Percentiles rank a stretch among this genome's conserved stretches.
These are phyloP conservation scores for Boletus tylopilopsis DNA, from an alignment of 768 basidiomycete genomes.

Conservation along the genomic window DNA sequence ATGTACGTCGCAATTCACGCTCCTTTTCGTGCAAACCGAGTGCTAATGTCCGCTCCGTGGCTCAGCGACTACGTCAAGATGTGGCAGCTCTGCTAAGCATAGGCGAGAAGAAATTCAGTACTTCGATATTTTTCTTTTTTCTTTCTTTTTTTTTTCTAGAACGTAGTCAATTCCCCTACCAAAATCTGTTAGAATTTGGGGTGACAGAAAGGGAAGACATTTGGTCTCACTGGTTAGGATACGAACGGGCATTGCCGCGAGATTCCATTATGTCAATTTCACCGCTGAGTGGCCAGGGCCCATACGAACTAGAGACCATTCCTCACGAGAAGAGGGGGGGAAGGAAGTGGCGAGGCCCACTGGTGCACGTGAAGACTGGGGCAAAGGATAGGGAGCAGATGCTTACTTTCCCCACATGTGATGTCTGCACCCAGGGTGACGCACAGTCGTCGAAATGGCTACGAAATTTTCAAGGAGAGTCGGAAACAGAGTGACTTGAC, in stretches of 20 bases:
- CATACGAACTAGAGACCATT: conserved; percentile 90
- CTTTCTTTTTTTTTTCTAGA: too few species aligned
- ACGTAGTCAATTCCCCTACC: conserved; percentile 61
- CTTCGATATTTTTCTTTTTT: neutral
- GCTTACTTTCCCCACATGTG: conserved; percentile 87
- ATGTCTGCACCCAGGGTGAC: conserved; percentile 88
- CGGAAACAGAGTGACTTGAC: neutral
- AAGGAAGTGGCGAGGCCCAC: conserved; percentile 95
- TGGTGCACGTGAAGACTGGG: conserved; percentile 23
- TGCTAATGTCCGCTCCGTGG: neutral
- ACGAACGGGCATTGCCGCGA: conserved; percentile 57
- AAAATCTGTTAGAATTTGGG: neutral
- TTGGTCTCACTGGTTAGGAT: conserved; percentile 50
- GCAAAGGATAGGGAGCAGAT: neutral
- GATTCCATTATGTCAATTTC: conserved; percentile 58
- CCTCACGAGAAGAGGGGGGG: conserved; percentile 82
- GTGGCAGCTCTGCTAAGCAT: conserved; percentile 19
- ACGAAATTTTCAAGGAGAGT: neutral
- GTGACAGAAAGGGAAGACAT: neutral
- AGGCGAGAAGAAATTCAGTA: neutral
- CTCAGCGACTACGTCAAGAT: conserved; percentile 21
- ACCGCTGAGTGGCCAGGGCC: conserved; percentile 53
- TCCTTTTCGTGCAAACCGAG: neutral
- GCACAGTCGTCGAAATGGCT: conserved; percentile 94
- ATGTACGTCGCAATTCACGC: conserved; percentile 44